These are phyloP conservation scores for Coelastrella sp. DNA, from an alignment of 139 green algal genomes.

Conservation along the genomic window DNA sequence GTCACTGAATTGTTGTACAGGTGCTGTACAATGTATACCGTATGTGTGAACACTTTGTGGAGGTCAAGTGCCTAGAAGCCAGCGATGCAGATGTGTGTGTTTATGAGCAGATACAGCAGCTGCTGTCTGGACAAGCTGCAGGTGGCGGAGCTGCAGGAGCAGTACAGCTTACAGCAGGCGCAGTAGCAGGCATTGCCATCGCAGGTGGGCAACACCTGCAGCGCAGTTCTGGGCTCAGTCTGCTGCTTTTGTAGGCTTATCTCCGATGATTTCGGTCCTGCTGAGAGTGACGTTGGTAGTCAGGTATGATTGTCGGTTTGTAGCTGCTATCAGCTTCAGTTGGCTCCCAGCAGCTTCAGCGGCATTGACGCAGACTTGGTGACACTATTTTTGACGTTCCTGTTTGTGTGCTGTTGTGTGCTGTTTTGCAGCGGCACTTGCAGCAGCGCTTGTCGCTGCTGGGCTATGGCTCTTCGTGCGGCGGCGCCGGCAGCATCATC, in stretches of 20 bases:
- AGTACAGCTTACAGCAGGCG: neutral
- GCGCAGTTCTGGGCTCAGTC: neutral
- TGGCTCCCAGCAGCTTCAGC: no score
- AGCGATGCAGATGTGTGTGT: neutral
- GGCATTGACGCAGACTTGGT: no score
- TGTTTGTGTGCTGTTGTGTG: no score
- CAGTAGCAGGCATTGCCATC: neutral
- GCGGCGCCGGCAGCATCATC: no score
- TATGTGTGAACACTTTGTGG: constrained; percentile 26
- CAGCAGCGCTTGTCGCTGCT: neutral
- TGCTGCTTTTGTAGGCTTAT: neutral
- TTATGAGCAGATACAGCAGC: neutral
- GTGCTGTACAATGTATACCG: constrained; percentile 22
- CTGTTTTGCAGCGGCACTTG: neutral
- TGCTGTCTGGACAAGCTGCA: neutral
- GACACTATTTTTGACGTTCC: no score
- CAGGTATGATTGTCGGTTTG: no score
- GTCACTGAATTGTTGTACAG: neutral
- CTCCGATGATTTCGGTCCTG: neutral
- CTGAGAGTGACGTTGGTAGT: no score
- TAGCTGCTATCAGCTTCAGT: no score
- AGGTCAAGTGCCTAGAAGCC: neutral
- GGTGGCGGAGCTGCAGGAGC: no score
- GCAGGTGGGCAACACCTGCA: no score
- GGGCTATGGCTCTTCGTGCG: neutral